Base-by-base conservation (phyloP, 768 basidiomycete genomes). In the Mycena olivaceomarginata region DNA sequence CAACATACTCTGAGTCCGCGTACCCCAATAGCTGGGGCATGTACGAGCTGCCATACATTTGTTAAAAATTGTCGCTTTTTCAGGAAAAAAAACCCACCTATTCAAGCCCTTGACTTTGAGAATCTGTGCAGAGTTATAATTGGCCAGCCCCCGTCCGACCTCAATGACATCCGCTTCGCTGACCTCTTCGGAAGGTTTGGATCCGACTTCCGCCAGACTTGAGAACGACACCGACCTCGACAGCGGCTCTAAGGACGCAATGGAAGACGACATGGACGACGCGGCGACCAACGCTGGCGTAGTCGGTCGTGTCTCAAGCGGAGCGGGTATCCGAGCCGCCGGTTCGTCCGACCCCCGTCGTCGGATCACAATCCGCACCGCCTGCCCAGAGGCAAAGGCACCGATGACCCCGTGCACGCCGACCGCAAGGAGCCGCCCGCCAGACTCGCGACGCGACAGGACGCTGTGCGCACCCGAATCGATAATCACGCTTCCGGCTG, bases 1-100 rank as follows among this genome's bases (percentile, higher is more conserved):
- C 98, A 64, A 99, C 97, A 86, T 99, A 96, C 84, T 99, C 98
- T 39, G 96, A 95, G 83, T 99, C 98, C 16, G 95, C 96, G 84
- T 99, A 99, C 4, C 97, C 98, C 64, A 99, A 85, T 8, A 97
- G 81, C 75, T 93, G 91, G 11, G 94, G 88, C 51, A 99, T 92
- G 67, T 95, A 90, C 2, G 96, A 94, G 79, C 98, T 99, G 83
- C 8, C 69, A 77, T 67, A 63, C 0, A 73, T 43, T 40, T 67
- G 72, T 80, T 69, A 80, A 75, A 79, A 74, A 43, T 15, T 37
- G 22, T 11, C 6, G 45, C 71, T 53, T 51, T 51, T 65, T 40
- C n/a, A 13, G 5, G 37, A 48, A 53, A 18, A 85, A 45, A 59
- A n/a, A 85, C 91, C 40, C 80, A 97, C 98, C 98, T 99, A 85